Evolutionary conservation across 139 green algal species (phyloP), one percentile per base, ranked within the genome.

Genomic region (Eudorina sp.): DNA sequence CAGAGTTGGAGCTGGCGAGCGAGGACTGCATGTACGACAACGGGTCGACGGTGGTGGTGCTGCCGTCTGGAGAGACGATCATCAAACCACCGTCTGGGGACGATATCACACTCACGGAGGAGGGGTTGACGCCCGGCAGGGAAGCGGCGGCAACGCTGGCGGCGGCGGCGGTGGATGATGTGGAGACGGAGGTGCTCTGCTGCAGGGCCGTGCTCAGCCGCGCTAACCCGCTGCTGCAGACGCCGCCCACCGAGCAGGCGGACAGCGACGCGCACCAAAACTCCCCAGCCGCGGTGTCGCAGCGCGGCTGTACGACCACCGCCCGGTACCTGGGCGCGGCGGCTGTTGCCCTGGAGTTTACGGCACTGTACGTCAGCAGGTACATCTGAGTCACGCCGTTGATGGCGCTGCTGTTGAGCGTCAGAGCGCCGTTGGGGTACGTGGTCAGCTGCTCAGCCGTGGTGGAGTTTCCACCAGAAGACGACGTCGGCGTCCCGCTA

Each of bases 311-410:
- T 1, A 89, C 72, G 8, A 89, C n/a, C 16, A 89, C 72, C 11
- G 84, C 53, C 36, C 84, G 84, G 73, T 81, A 40, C 41, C 70
- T 53, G n/a, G 84, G 70, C 19, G 73, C 21, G 53, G 72, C 72
- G 9, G 84, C 53, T 4, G 21, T 13, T 53, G 53, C 53, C 23
- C 72, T 46, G 27, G 40, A 45, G 72, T 83, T 83, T 18, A 79
- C 72, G 41, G 72, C 72, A n/a, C 45, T 89, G 70, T 89, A 89
- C 16, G 70, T 41, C 27, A 89, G 41, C n/a, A 89, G 53, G 53
- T 77, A 84, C 55, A 84, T 64, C 72, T 82, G 68, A 8, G 38
- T 34, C 2, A 23, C 19, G 0, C n/a, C 53, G 31, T 75, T 64
- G 41, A 73, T 76, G 41, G 55, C 53, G 58, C 43, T 53, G 53